Evolutionary conservation across 2,329 filamentous ascomycete species (phyloP).

Genomic region (Colletotrichum cereale): DNA sequence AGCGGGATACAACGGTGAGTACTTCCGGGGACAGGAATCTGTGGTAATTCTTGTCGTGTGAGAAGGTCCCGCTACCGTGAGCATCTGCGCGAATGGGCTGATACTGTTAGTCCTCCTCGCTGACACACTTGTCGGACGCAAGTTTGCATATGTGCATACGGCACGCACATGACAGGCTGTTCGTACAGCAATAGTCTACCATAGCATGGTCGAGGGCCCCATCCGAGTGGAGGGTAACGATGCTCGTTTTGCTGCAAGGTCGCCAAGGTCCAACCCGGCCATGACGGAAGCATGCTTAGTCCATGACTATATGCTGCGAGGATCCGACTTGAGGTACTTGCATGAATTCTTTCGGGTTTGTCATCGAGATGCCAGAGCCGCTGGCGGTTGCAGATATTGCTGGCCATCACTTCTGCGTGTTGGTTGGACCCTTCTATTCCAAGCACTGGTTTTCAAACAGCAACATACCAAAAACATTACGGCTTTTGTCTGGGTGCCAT

Average conservation of each 20-base stretch:
- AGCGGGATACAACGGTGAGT: background rate
- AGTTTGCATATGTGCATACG: slow-evolving; percentile 12
- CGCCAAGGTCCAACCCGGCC: background rate
- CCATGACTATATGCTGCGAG: background rate
- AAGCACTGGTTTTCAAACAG: background rate
- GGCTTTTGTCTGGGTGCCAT: background rate
- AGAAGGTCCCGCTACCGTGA: slow-evolving; percentile 16
- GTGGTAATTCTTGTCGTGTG: background rate
- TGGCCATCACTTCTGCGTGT: background rate
- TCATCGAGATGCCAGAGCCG: background rate
- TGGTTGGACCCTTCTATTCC: too few relatives aligned
- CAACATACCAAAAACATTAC: too few relatives aligned
- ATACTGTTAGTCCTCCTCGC: slow-evolving; percentile 11
- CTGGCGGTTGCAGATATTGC: background rate
- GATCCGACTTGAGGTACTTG: background rate
- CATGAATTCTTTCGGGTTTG: background rate
- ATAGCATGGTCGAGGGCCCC: background rate
- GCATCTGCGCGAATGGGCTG: slow-evolving; percentile 29
- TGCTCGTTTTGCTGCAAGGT: slow-evolving; percentile 13
- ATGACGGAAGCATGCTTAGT: background rate
- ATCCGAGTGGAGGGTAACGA: slow-evolving; percentile 15
- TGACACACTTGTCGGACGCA: slow-evolving; percentile 21
- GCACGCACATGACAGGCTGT: slow-evolving; percentile 13
- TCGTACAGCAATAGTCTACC: slow-evolving; percentile 23
- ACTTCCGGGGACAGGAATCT: background rate